phyloP scores from a whole-genome alignment of 192 early-diverging fungal genomes.

The Mortierella claussenii region DNA sequence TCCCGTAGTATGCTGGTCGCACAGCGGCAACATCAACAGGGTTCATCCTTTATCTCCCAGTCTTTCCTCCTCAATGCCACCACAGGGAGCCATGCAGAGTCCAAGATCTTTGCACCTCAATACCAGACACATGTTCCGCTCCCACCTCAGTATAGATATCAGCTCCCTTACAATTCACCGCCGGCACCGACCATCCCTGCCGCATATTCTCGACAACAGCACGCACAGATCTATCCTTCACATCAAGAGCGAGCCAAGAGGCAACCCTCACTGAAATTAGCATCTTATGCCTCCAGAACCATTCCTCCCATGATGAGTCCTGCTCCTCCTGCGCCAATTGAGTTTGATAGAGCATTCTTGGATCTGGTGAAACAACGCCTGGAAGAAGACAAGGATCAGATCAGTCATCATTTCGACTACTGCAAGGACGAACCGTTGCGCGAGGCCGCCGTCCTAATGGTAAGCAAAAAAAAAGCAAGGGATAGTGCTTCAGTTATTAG shows the following conservation, averaged over 20 bases:
- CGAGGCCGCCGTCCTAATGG: conserved; percentile 48
- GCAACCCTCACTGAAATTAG: conserved; percentile 15
- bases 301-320: conserved; percentile 33
- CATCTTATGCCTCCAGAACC: conserved; percentile 25
- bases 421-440: conserved; percentile 43
- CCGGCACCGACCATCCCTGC: conserved; percentile 2
- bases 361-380: conserved; percentile 28
- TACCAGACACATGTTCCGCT: conserved; percentile 26
- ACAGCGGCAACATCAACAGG: background rate
- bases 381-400: conserved; percentile 10
- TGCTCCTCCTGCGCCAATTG: background rate
- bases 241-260: conserved; percentile 20
- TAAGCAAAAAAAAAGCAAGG: conserved; percentile 1
- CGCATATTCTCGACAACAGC: background rate
- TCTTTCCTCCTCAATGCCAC: conserved; percentile 7
- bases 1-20: conserved; percentile 1
- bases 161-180: conserved; percentile 16
- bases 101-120: conserved; percentile 34
- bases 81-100: conserved; percentile 4
- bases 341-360: conserved; percentile 31
- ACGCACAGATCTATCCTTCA: conserved; percentile 5
- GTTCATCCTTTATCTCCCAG: conserved; percentile 10
- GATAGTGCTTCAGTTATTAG: background rate
- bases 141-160: conserved; percentile 17
- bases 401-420: conserved; percentile 43